Base-by-base conservation (phyloP, 192 early-diverging fungal species). In the Backusella sp. region DNA sequence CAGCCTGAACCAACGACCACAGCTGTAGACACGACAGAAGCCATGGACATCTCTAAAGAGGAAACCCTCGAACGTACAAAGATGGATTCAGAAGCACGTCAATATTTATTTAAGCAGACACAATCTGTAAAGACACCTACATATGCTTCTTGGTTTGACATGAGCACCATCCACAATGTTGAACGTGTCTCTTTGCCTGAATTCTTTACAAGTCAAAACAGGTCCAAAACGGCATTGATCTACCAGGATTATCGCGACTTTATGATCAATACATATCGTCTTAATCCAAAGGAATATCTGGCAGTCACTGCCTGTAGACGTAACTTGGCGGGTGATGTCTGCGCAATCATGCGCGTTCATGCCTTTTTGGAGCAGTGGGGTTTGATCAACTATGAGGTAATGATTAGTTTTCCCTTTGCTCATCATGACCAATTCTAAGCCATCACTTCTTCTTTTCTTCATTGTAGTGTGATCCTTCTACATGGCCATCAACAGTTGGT, bases 311-410 rank as follows among this genome's bases (percentile, higher is more conserved):
- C 98, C 1, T 98, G 96, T 84, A 83, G 97, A 67, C 86, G 98
- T 28, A 98, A 99, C 83, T 85, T 99, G 77, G 96, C 96, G 0
- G 98, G 98, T 28, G 98, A 99, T 86, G 98, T 99, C 7, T 98
- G 98, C 79, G 95, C 97, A 3, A 98, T 99, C 71, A 96, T 99
- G 84, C 88, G 98, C 66, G 96, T 99, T 4, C 98, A 99, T 85
- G 95, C 97, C 3, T 97, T 99, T 74, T 86, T 99, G 66, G 97
- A 99, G 84, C 97, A 99, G 80, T 99, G 98, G 98, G 98, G 98
- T 1, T 85, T 99, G 35, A 95, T 99, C 78, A 99, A 99, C 84
- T 96, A 98, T 83, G 96, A 99, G 88, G 94, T 95, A 80, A 65
- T 30, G 59, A 59, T 1, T 0, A 36, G 4, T 21, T 39, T 56